Conservation (phyloP, 257 asterid species). For the Capsicum pubescens region DNA sequence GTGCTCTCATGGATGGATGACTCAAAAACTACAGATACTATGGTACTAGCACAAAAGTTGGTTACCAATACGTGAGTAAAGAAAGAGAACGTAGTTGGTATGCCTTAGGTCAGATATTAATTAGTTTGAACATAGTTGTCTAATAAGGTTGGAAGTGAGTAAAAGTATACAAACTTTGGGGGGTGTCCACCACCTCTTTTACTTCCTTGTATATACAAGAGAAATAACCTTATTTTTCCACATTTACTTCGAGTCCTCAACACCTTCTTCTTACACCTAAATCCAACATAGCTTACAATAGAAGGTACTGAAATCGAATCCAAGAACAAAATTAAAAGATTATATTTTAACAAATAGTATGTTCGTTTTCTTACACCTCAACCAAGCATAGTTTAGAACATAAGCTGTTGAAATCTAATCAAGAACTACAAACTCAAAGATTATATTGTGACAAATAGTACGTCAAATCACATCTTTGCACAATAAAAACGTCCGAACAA, state of each 20-base stretch:
- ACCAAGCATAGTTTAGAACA: no score
- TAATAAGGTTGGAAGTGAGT: neutral
- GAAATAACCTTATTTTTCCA: neutral
- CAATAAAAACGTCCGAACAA: neutral
- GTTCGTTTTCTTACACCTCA: neutral
- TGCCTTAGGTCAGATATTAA: constrained; percentile 6
- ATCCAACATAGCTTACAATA: neutral
- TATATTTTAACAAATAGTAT: neutral
- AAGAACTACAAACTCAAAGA: constrained; percentile 7
- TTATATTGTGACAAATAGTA: neutral
- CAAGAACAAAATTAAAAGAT: neutral
- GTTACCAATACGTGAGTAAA: neutral
- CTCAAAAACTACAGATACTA: neutral
- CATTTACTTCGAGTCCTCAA: neutral
- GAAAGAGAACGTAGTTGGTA: neutral
- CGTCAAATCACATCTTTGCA: neutral
- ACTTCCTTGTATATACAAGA: constrained; percentile 22
- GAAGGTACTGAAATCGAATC: neutral
- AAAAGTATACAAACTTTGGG: no score
- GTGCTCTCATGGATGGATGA: constrained; percentile 13
- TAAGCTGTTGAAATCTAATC: neutral
- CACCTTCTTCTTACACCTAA: neutral
- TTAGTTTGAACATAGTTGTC: neutral
- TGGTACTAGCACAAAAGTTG: constrained; percentile 6
- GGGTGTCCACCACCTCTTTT: neutral